These are phyloP conservation scores for Ambrosiella beaveri DNA, from an alignment of 2,329 filamentous ascomycete genomes.

Conservation along the genomic window DNA sequence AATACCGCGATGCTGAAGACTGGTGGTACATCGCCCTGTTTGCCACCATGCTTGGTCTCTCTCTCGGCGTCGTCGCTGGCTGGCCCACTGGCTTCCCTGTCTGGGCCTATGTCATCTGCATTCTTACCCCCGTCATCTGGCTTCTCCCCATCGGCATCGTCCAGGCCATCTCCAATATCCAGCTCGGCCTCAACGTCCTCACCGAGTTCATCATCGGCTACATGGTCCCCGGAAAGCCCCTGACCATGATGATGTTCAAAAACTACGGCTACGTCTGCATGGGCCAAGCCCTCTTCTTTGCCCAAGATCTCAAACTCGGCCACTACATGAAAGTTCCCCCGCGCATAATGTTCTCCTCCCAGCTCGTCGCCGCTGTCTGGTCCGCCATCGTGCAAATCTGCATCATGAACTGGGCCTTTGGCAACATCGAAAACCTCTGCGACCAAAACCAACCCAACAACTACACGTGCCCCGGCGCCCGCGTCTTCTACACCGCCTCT, in stretches of 20 bases:
- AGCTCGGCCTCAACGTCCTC: conserved; percentile 51
- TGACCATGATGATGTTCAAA: conserved; percentile 67
- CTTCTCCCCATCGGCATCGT: conserved; percentile 44
- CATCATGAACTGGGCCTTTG: conserved; percentile 50
- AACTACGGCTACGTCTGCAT: conserved; percentile 55
- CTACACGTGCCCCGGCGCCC: conserved; percentile 38
- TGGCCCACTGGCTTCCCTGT: conserved; percentile 41
- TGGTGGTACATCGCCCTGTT: conserved; percentile 42
- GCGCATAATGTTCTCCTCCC: conserved; percentile 42
- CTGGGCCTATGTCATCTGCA: conserved; percentile 40
- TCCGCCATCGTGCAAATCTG: conserved; percentile 44
- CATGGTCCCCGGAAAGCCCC: conserved; percentile 51
- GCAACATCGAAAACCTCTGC: conserved; percentile 45
- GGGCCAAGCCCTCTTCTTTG: conserved; percentile 47
- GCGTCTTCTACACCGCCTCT: conserved; percentile 49
- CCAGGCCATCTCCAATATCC: conserved; percentile 43
- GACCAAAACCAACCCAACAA: conserved; percentile 32
- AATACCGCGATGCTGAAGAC: conserved; percentile 40
- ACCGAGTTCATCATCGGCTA: conserved; percentile 61
- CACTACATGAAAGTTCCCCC: conserved; percentile 53
- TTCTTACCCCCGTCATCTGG: conserved; percentile 40
- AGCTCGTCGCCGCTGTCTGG: conserved; percentile 42
- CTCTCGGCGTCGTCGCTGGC: conserved; percentile 35
- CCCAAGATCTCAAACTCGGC: conserved; percentile 48
- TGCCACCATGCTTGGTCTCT: conserved; percentile 34